Evolutionary conservation across 495 filamentous ascomycete genomes (phyloP).

Genomic region (Choiromyces venosus): DNA sequence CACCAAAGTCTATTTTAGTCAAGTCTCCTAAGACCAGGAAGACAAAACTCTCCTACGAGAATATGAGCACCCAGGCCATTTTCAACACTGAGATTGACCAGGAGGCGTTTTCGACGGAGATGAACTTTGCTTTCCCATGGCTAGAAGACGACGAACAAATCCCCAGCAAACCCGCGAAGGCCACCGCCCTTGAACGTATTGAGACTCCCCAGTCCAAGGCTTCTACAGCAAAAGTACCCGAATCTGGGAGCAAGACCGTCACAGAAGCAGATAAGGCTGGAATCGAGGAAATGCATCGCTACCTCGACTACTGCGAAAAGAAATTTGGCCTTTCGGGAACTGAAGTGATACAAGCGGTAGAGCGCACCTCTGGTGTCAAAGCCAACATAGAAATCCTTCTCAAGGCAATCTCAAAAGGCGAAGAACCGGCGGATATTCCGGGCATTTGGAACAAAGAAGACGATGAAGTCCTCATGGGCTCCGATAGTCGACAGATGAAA

Average conservation of each 20-base stretch:
- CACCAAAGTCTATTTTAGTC: not conserved
- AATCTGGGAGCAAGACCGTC: not conserved
- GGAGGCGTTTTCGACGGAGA: not conserved
- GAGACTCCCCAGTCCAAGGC: not conserved
- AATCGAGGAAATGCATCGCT: slow-evolving; percentile 21
- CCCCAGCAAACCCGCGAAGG: not conserved
- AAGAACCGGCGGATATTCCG: slow-evolving; percentile 25
- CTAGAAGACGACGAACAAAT: not conserved
- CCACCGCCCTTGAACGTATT: not conserved
- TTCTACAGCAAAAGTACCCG: not conserved
- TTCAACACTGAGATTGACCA: not conserved
- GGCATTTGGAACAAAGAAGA: slow-evolving; percentile 35
- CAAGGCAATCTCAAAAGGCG: slow-evolving; percentile 4
- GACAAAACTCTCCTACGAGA: not conserved
- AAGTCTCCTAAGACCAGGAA: not conserved
- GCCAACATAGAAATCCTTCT: slow-evolving; percentile 27
- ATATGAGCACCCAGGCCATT: slow-evolving; percentile 27
- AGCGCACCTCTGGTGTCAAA: slow-evolving; percentile 31
- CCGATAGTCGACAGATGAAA: slow-evolving; percentile 23
- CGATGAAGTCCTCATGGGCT: slow-evolving; percentile 28
- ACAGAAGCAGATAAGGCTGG: slow-evolving; percentile 14
- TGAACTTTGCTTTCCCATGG: not conserved
- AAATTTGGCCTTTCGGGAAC: slow-evolving; percentile 16
- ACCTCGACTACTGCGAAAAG: slow-evolving; percentile 26
- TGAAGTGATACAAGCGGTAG: slow-evolving; percentile 30